Evolutionary conservation across 176 grass and related monocot species (phyloP).

Genomic region (Zoysia japonica): DNA sequence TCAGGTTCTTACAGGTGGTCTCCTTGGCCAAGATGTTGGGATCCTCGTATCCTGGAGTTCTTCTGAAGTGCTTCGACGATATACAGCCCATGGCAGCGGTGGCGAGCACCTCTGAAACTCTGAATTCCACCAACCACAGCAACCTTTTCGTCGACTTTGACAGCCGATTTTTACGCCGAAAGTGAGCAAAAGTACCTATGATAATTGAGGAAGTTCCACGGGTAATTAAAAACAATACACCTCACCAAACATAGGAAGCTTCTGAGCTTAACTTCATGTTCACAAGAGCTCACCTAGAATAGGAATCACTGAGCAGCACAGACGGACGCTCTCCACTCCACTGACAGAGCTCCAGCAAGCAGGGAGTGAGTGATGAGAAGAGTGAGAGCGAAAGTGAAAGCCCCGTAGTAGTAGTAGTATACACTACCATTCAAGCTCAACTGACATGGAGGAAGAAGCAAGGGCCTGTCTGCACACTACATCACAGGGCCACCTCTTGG

Average conservation of each 20-base stretch:
- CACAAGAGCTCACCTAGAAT: constrained; percentile 22
- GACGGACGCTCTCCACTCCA: neutral
- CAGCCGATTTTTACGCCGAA: neutral
- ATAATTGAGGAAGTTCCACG: neutral
- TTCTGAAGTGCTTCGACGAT: constrained; percentile 49
- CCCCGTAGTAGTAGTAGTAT: neutral
- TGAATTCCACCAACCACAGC: neutral
- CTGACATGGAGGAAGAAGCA: neutral
- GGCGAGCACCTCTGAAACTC: neutral
- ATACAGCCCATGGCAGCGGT: constrained; percentile 55
- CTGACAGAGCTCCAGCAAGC: neutral
- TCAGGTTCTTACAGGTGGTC: constrained; percentile 64
- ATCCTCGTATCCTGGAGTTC: constrained; percentile 48
- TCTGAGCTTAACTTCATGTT: neutral
- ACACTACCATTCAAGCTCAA: neutral
- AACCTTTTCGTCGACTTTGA: neutral
- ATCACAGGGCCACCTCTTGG: neutral
- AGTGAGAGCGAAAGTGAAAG: neutral
- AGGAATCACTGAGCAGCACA: neutral
- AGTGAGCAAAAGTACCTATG: constrained; percentile 21
- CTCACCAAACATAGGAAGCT: neutral
- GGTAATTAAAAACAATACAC: neutral
- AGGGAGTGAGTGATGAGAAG: neutral
- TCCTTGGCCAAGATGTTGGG: constrained; percentile 54
- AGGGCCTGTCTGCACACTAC: constrained; percentile 5